A percentile compares a stretch with the other conserved stretches of the same genome.
phyloP scores from a whole-genome alignment of 2,329 filamentous ascomycete species.

The Chalara sp. region DNA sequence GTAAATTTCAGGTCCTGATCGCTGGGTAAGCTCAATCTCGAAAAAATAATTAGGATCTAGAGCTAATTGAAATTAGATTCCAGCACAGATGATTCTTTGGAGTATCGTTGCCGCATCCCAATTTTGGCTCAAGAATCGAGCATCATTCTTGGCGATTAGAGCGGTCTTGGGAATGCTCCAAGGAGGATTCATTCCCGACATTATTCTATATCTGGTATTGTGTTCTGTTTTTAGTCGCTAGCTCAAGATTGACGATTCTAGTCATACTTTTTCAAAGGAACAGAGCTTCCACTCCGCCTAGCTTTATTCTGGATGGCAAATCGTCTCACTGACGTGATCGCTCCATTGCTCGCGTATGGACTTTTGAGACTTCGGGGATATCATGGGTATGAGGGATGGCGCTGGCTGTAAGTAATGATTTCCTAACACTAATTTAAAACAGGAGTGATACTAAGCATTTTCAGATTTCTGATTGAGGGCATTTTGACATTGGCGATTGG shows the following conservation, averaged over 20 bases:
- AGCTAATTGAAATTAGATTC: slow-evolving; percentile 26
- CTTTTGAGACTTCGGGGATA: slow-evolving; percentile 43
- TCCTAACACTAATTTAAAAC: slow-evolving; percentile 30
- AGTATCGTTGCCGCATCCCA: slow-evolving; percentile 40
- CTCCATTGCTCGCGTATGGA: slow-evolving; percentile 51
- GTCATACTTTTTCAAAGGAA: slow-evolving; percentile 66
- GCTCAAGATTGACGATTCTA: too few relatives aligned
- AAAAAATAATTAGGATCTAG: too few relatives aligned
- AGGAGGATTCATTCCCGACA: slow-evolving; percentile 54
- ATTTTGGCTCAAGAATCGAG: slow-evolving; percentile 34
- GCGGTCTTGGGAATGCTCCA: slow-evolving; percentile 27
- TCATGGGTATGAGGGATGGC: slow-evolving; percentile 45
- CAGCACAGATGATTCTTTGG: slow-evolving; percentile 43
- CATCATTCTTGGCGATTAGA: slow-evolving; percentile 35
- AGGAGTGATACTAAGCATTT: slow-evolving; percentile 30
- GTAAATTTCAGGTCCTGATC: slow-evolving; percentile 48
- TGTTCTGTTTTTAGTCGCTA: too few relatives aligned
- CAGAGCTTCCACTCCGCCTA: slow-evolving; percentile 59
- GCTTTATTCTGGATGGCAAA: slow-evolving; percentile 67
- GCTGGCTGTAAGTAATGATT: slow-evolving; percentile 25
- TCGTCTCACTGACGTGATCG: slow-evolving; percentile 21
- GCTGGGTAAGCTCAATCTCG: slow-evolving; percentile 26
- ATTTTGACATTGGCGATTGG: slow-evolving; percentile 47
- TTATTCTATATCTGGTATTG: slow-evolving; percentile 49
- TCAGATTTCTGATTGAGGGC: slow-evolving; percentile 46